Conservation (phyloP, 1,284 basidiomycete genomes). For the Sutorius eximius region DNA sequence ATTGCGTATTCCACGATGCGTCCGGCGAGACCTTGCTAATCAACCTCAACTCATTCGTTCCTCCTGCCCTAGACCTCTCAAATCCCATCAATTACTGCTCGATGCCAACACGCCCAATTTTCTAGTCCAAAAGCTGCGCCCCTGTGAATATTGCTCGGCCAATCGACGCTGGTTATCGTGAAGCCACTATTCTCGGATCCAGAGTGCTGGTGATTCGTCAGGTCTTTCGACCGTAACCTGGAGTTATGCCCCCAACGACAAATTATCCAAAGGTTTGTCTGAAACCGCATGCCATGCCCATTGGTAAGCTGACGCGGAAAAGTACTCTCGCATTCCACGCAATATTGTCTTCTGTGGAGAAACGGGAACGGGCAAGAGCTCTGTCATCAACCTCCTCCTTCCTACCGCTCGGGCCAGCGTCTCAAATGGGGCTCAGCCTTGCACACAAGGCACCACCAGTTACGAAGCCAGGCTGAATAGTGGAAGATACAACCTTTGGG, state of each 20-base stretch:
- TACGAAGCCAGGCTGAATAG: slow-evolving; percentile 18
- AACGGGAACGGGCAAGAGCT: slow-evolving; percentile 32
- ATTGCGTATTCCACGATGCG: neutral
- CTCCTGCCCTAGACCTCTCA: neutral
- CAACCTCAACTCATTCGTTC: neutral
- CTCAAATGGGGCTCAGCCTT: slow-evolving; percentile 21
- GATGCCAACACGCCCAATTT: neutral
- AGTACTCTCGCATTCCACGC: neutral
- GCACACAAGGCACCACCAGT: slow-evolving; percentile 17
- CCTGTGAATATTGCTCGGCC: neutral
- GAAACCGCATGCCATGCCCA: neutral
- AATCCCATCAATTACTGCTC: neutral
- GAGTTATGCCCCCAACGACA: neutral
- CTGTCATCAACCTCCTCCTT: slow-evolving; percentile 30
- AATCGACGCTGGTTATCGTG: neutral
- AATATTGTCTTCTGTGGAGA: slow-evolving; percentile 32
- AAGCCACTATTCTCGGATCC: neutral
- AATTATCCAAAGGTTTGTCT: slow-evolving; percentile 16
- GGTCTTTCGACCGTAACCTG: neutral
- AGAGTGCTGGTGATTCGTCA: neutral
- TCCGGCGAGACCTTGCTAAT: neutral
- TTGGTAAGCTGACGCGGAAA: slow-evolving; percentile 1
- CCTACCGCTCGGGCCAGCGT: slow-evolving; percentile 8
- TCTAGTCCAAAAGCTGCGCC: neutral
- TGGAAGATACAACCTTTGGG: slow-evolving; percentile 24